Base-by-base conservation (phyloP, 805 yeast species). In the Wickerhamomyces rabaulensis region DNA sequence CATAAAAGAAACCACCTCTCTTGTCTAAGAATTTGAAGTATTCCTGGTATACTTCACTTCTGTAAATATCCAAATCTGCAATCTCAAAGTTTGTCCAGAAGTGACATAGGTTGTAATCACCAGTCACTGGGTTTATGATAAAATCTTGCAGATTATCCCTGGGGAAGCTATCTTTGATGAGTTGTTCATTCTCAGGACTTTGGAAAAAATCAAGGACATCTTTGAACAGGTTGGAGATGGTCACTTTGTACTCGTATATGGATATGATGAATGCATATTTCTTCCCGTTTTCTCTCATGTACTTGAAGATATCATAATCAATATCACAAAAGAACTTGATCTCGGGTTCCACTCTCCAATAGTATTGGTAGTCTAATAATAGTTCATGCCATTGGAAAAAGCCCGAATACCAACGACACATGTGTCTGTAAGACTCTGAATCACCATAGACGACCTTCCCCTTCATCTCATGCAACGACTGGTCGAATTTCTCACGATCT, bases 271-370 rank as follows among this genome's bases (percentile, higher is more conserved):
- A 87, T 7, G 85, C 85, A 61, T 87, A 87, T 51, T 70, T 75
- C 68, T 83, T 84, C 55, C 75, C 69, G 60, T 84, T 81, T 40
- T 68, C 63, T 45, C 71, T 65, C 56, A 83, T 73, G 63, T 82
- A 87, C 25, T 78, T 69, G 68, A 79, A 76, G 47, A 89, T 82
- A 44, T 55, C 60, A 22, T 50, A 47, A 56, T 81, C 80, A 48
- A 90, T 71, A 62, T 87, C 88, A 69, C 96, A 89, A 66, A 69
- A 78, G 52, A 87, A 74, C 62, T 78, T 76, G 56, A 83, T 79
- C 55, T 78, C 84, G 13, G 96, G 96, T 68, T 90, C 97, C 33
- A 90, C 91, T 66, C 96, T 81, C 97, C 96, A 90, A 73, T 87
- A 88, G 77, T 84, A 89, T 59, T 84, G 87, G 74, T 83, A 90